Evolutionary conservation across 495 filamentous ascomycete species (phyloP), one percentile per base, ranked within the genome.

Genomic region (Clavariopsis aquatica): DNA sequence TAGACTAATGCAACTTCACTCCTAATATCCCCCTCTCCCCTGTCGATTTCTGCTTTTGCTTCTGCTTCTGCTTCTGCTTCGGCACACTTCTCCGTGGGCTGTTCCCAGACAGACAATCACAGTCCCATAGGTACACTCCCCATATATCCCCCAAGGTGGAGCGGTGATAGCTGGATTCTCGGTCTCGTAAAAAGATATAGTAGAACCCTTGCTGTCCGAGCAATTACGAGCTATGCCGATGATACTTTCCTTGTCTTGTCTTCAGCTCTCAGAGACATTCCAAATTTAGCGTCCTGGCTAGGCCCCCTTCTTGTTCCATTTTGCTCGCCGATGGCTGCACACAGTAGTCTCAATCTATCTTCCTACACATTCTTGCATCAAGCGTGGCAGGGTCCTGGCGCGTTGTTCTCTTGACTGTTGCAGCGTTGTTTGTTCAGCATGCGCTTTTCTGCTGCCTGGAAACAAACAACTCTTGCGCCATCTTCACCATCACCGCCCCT

Each of bases 381-480:
- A 34, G 31, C 6, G 31, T 12, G 31, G 31, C 31, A 12, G 38
- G 3, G 3, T 7, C 8, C 38, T 17, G 5, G 20, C 1, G 12
- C 19, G 12, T 24, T 49, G 20, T 49, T 10, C 17, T 22, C 9
- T 49, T 49, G 2, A 22, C 19, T 49, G 12, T 22, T 23, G 9
- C 47, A 27, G 20, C 20, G 20, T 49, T 15, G 47, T 49, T 49
- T 49, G 47, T 22, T 47, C 17, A 8, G 24, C 55, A 47, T 19
- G 17, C 36, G 23, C 55, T 19, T 47, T 41, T 23, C 19, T 51
- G 2, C 47, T n/a, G n/a, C 19, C 8, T 22, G n/a, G 1, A 2
- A 19, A 20, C 28, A 20, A 53, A 29, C 24, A 53, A 53, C 51
- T 27, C 51, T 19, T 27, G 9, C 43, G 28, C 38, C 43, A 59